Evolutionary conservation across 139 green algal species (phyloP).

Genomic region (Volvox africanus): DNA sequence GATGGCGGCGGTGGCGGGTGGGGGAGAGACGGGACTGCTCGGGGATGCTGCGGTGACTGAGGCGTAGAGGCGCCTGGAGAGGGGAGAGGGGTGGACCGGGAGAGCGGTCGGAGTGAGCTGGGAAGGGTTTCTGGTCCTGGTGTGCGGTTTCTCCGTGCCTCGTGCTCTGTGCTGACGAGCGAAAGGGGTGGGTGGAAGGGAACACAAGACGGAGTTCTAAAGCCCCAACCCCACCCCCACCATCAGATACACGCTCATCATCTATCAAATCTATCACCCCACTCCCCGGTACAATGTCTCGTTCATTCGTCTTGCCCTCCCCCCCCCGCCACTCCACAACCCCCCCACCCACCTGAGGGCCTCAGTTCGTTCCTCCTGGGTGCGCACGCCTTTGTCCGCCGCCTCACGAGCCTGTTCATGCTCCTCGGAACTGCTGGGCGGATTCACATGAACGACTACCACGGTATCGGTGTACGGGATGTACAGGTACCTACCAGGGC

Average conservation of each 20-base stretch:
- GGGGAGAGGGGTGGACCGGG: background rate
- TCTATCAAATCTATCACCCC: no score
- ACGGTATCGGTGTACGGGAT: conserved; percentile 94
- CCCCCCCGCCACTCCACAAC: background rate
- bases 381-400: background rate
- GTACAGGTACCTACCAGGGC: conserved; percentile 93
- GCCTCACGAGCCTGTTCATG: background rate
- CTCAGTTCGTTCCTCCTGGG: background rate
- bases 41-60: background rate
- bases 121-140: no score
- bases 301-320: no score
- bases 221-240: no score
- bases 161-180: no score
- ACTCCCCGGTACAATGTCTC: no score
- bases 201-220: no score
- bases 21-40: no score
- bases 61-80: conserved; percentile 33
- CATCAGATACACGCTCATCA: no score
- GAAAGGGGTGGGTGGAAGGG: no score
- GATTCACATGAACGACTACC: conserved; percentile 82
- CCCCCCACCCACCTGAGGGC: conserved; percentile 12
- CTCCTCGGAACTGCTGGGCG: conserved; percentile 26
- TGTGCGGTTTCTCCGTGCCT: no score
- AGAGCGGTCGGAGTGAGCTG: background rate
- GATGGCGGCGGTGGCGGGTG: background rate